Evolutionary conservation across 495 filamentous ascomycete species (phyloP).

Genomic region (Talaromyces borbonicus): DNA sequence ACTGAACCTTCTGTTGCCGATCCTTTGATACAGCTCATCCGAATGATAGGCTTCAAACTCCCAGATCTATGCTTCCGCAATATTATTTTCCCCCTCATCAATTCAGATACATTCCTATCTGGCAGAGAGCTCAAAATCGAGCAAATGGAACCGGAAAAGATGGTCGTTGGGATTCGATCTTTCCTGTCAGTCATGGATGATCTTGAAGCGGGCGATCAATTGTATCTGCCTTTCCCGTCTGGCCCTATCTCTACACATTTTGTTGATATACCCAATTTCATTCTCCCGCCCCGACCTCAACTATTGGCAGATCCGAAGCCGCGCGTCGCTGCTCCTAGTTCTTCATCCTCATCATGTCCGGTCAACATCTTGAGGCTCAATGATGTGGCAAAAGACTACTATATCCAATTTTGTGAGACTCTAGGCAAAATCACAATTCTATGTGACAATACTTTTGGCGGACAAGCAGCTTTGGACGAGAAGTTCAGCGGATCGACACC

Average conservation of each 20-base stretch:
- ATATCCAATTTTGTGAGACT: conserved; percentile 85
- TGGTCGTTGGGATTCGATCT: conserved; percentile 89
- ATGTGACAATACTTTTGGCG: conserved; percentile 93
- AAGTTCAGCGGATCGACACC: conserved; percentile 79
- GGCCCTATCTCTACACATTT: conserved; percentile 37
- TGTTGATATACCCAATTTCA: conserved; percentile 24
- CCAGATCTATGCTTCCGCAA: conserved; percentile 86
- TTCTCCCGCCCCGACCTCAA: conserved; percentile 29
- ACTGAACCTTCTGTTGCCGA: conserved; percentile 76
- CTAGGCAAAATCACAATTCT: conserved; percentile 91
- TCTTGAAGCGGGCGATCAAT: conserved; percentile 73
- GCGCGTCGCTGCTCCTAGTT: conserved; percentile 23
- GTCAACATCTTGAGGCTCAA: conserved; percentile 63
- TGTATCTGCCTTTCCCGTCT: conserved; percentile 72
- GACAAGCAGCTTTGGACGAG: conserved; percentile 89
- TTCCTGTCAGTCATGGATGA: conserved; percentile 91
- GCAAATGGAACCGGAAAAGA: conserved; percentile 89
- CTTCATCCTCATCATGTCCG: conserved; percentile 44
- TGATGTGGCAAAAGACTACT: conserved; percentile 71
- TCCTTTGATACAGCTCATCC: conserved; percentile 82
- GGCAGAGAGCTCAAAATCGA: conserved; percentile 79
- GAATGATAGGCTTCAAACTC: conserved; percentile 89
- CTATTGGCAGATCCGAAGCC: conserved; percentile 28
- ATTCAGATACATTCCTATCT: conserved; percentile 70
- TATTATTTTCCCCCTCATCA: conserved; percentile 90